Conservation (phyloP, 805 yeast genomes). For the Saccharomycopsis selenospora region DNA sequence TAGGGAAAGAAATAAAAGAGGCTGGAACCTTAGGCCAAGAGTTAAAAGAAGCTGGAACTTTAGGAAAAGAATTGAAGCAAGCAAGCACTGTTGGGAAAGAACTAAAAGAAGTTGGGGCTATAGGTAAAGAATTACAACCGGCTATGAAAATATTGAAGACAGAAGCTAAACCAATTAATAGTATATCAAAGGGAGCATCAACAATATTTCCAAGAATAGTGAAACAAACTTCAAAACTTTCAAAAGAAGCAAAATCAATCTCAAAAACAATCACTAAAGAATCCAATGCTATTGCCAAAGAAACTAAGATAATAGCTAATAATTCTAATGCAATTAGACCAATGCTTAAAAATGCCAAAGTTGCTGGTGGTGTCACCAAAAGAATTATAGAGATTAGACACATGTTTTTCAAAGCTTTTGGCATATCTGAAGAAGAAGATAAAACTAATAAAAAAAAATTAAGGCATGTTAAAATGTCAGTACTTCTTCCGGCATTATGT, state of each 20-base stretch:
- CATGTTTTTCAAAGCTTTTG: slow-evolving; percentile 1
- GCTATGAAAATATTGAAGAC: neutral
- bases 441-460: neutral
- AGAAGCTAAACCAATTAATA: neutral
- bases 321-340: neutral
- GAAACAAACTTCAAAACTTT: neutral
- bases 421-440: neutral
- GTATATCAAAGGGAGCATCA: neutral
- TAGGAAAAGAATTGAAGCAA: neutral
- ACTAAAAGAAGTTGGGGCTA: neutral
- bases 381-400: slow-evolving; percentile 4
- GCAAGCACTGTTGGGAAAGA: neutral
- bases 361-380: slow-evolving; percentile 6
- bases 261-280: neutral
- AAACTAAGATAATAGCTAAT: neutral
- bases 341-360: slow-evolving; percentile 1
- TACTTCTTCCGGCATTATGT: neutral
- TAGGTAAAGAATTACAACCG: neutral
- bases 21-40: neutral
- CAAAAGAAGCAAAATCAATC: neutral
- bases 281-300: neutral
- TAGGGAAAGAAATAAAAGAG: neutral
- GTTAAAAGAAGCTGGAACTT: neutral
- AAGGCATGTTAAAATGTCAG: neutral
- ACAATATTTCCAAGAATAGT: neutral